Base-by-base conservation (phyloP, 148 eudicot genomes). In the Fagopyrum tataricum region DNA sequence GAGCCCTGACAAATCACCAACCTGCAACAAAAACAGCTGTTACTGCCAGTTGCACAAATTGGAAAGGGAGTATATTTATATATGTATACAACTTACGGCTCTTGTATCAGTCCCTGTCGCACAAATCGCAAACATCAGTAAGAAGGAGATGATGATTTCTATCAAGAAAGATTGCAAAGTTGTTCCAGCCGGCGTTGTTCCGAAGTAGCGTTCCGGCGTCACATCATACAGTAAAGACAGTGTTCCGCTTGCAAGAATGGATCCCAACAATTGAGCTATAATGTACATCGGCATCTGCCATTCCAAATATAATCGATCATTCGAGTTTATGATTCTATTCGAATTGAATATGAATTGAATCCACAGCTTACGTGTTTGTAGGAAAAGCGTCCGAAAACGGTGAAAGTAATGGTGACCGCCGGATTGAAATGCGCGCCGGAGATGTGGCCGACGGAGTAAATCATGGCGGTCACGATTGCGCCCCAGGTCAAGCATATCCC, bases 381-480 rank as follows among this genome's bases (percentile, higher is more conserved):
- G 7, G 98, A 89, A 74, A 91, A 91, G 9, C 83, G 85, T 13
- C 90, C 79, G 20, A 82, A 86, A 47, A 87, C 53, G 69, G 97
- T 89, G 37, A 81, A 85, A 11, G 97, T 78, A 31, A 93, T 78
- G 46, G 97, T 89, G 56, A 93, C 97, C 0, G 97, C 97, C 3
- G 98, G 98, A 49, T 93, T 93, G 68, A 93, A 91, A 51, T 93
- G 98, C 12, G 89, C 98, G 7, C 98, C 98, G 15, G 98, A 93
- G 9, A 93, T 81, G 59, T 93, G 98, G 7, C 94, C 94, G 7
- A 93, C 76, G 0, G 96, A 64, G 76, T 93, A 93, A 44, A 91
- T 51, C 97, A 91, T 91, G 47, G 88, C 97, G 95, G 88, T 85
- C 0, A 91, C 97, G 7, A 88, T 87, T 2, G 89, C 70, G 8